Conservation (phyloP, 2,329 filamentous ascomycete genomes). For the Colletotrichum viniferum region DNA sequence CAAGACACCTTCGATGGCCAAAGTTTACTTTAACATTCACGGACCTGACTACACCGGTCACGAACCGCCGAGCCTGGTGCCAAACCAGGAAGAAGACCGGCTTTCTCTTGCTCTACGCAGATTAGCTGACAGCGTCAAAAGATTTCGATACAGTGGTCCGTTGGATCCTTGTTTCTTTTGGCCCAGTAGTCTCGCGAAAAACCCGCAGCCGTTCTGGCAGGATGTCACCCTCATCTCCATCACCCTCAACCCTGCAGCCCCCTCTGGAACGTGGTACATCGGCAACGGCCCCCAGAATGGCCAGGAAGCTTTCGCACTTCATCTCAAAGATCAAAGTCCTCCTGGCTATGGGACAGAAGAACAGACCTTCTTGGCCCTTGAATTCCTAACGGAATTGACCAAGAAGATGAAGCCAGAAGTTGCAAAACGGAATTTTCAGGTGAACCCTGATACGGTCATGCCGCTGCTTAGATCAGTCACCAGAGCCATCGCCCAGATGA, state of each 20-base stretch:
- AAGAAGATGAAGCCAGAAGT: neutral
- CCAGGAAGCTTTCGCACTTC: neutral
- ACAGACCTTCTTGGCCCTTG: neutral
- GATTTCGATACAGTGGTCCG: neutral
- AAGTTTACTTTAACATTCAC: neutral
- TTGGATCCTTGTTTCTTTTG: neutral
- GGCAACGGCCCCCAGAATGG: neutral
- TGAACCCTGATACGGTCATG: neutral
- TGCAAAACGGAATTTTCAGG: neutral
- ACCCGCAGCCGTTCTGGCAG: neutral
- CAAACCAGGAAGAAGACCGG: neutral
- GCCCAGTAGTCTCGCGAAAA: neutral
- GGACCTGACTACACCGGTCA: neutral
- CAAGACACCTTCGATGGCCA: neutral
- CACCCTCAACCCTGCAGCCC: neutral
- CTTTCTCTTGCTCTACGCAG: neutral
- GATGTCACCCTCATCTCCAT: rapidly evolving
- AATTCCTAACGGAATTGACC: rapidly evolving
- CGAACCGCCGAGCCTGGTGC: neutral
- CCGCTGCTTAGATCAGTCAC: neutral
- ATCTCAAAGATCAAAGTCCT: neutral
- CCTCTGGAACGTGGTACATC: neutral
- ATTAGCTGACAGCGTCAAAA: neutral
- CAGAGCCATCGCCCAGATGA: neutral
- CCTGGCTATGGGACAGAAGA: neutral